phyloP scores from a whole-genome alignment of 129 eudicot genomes.

The Tagetes erecta region DNA sequence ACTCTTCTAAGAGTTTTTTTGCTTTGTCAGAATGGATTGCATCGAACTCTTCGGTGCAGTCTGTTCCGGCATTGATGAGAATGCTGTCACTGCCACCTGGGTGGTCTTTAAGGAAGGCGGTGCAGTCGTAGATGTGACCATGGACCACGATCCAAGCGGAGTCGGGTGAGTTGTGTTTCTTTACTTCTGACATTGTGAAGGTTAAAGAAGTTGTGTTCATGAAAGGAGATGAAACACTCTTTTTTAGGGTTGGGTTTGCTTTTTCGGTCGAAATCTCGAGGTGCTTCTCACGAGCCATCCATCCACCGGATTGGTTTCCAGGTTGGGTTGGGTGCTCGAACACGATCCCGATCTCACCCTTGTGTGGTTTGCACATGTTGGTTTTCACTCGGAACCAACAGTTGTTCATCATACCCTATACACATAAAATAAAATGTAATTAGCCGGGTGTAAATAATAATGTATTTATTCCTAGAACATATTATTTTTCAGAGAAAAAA shows the following conservation, averaged over 20 bases:
- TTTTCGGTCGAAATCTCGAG: constrained; percentile 50
- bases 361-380: constrained; percentile 92
- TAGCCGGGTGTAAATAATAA: neutral
- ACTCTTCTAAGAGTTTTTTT: constrained; percentile 70
- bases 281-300: constrained; percentile 92
- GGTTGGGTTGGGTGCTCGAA: constrained; percentile 99
- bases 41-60: constrained; percentile 92
- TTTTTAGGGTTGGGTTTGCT: constrained; percentile 49
- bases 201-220: constrained; percentile 67
- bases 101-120: constrained; percentile 80
- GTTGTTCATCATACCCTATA: constrained; percentile 98
- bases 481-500: too few relatives aligned
- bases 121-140: constrained; percentile 87
- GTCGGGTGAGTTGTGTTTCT: constrained; percentile 73
- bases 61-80: constrained; percentile 92
- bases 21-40: constrained; percentile 96
- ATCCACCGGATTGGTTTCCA: constrained; percentile 89
- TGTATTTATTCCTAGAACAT: too few relatives aligned
- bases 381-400: constrained; percentile 95
- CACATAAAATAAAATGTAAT: neutral
- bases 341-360: constrained; percentile 85
- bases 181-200: constrained; percentile 66
- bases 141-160: constrained; percentile 98
- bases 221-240: constrained; percentile 79
- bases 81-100: constrained; percentile 96